Percentiles rank a stretch among this genome's conserved stretches.
phyloP scores from a whole-genome alignment of 495 filamentous ascomycete species.

The Lophium mytilinum region DNA sequence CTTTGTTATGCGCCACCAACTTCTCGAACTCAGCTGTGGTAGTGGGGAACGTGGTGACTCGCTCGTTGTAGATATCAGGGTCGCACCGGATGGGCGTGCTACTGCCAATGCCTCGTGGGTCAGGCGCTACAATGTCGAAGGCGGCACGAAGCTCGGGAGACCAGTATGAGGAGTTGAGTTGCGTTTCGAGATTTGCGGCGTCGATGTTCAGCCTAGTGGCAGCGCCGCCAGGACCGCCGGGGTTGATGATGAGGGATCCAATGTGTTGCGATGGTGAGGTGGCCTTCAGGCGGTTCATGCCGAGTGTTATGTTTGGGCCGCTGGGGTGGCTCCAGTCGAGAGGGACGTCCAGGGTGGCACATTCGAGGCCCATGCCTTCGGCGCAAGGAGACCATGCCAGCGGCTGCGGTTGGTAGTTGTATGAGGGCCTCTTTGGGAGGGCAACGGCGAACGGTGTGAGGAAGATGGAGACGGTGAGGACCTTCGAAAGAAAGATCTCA shows the following conservation, averaged over 20 bases:
- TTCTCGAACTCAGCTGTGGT: conserved; percentile 28
- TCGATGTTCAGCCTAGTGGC: conserved; percentile 14
- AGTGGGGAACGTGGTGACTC: conserved; percentile 25
- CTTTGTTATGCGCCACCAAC: conserved; percentile 24
- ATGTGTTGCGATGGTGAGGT: conserved; percentile 23
- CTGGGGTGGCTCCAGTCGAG: conserved; percentile 9
- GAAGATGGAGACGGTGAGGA: too few species aligned
- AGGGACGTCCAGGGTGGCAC: conserved; percentile 1
- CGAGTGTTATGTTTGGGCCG: conserved; percentile 8
- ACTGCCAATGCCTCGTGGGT: conserved; percentile 28
- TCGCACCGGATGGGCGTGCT: conserved; percentile 38
- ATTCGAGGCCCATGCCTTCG: too few species aligned
- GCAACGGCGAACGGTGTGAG: too few species aligned
- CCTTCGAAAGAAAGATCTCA: too few species aligned
- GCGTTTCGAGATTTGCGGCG: background rate
- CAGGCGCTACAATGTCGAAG: conserved; percentile 8
- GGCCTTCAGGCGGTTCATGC: conserved; percentile 2
- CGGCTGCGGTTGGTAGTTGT: too few species aligned
- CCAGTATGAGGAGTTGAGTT: too few species aligned
- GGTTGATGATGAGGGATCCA: conserved; percentile 36
- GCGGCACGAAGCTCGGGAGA: background rate
- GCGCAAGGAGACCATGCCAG: too few species aligned
- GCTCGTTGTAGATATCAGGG: conserved; percentile 29
- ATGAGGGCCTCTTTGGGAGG: too few species aligned
- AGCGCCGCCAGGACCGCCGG: conserved; percentile 32